Evolutionary conservation across 352 stramenopile genomes (phyloP).

Genomic region (Nothophytophthora sp.): DNA sequence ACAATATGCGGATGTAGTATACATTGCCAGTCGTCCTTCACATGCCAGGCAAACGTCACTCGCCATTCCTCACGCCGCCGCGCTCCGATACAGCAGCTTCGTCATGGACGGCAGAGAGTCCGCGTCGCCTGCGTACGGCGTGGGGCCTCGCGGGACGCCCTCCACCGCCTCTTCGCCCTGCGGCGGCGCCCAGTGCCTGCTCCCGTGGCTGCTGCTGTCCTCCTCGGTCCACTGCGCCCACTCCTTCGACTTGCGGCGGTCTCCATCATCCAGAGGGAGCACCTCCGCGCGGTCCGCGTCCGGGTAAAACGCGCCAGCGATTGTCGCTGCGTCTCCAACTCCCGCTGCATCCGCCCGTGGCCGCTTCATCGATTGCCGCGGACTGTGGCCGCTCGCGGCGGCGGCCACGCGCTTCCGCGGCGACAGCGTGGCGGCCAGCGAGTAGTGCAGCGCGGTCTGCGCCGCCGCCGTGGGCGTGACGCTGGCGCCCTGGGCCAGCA

Average conservation of each 20-base stretch:
- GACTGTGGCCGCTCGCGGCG: slow-evolving; percentile 12
- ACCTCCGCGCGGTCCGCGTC: too few relatives aligned
- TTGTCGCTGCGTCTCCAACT: too few relatives aligned
- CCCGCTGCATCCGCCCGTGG: slow-evolving; percentile 18
- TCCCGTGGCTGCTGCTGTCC: slow-evolving; percentile 23
- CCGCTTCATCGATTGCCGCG: slow-evolving; percentile 14
- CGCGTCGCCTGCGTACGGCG: slow-evolving; percentile 7
- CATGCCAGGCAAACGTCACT: too few relatives aligned
- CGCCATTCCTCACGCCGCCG: slow-evolving; percentile 6
- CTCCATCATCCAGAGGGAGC: too few relatives aligned
- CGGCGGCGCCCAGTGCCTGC: too few relatives aligned
- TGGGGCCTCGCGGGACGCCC: too few relatives aligned
- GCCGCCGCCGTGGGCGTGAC: slow-evolving; percentile 53
- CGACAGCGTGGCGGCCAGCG: slow-evolving; percentile 40
- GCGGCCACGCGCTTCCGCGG: slow-evolving; percentile 42
- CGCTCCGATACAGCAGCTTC: slow-evolving; percentile 50
- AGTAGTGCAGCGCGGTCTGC: slow-evolving; percentile 31
- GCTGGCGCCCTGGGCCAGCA: slow-evolving; percentile 52
- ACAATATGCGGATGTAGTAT: too few relatives aligned
- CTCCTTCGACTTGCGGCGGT: slow-evolving; percentile 8
- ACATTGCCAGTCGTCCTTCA: too few relatives aligned
- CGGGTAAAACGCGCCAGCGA: too few relatives aligned
- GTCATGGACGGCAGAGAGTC: slow-evolving; percentile 71
- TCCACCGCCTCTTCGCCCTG: too few relatives aligned
- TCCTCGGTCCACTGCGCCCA: slow-evolving; percentile 19